These are phyloP conservation scores for Alternaria dauci DNA, from an alignment of 2,329 filamentous ascomycete genomes.

Conservation along the genomic window DNA sequence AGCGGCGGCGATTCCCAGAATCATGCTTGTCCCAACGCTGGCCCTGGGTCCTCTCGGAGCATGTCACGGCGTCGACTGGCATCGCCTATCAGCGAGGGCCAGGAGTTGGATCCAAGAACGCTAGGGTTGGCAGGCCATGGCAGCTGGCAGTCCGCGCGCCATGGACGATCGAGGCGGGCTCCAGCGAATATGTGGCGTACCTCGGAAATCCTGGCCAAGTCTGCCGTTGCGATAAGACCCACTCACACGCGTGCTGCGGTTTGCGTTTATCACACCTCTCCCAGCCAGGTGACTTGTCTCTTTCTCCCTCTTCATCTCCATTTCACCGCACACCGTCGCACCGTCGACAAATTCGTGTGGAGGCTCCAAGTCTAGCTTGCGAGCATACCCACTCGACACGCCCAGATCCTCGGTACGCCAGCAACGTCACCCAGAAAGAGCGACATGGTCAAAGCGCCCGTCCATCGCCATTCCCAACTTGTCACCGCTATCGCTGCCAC, in stretches of 20 bases:
- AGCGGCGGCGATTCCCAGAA: slow-evolving; percentile 1
- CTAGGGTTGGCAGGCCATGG: slow-evolving; percentile 26
- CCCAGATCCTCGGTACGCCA: slow-evolving; percentile 41
- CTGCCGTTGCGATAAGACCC: slow-evolving; percentile 38
- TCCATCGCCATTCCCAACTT: slow-evolving; percentile 26
- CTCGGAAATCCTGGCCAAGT: slow-evolving; percentile 23
- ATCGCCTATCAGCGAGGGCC: slow-evolving; percentile 20
- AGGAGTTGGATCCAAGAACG: slow-evolving; percentile 17
- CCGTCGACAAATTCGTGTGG: neutral
- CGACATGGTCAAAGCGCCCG: slow-evolving; percentile 50
- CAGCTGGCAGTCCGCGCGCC: slow-evolving; percentile 26
- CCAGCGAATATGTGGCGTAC: slow-evolving; percentile 24
- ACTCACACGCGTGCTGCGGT: slow-evolving; percentile 20
- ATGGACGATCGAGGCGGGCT: slow-evolving; percentile 24
- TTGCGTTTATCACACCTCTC: slow-evolving; percentile 20
- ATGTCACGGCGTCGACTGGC: slow-evolving; percentile 2
- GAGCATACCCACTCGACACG: slow-evolving; percentile 29
- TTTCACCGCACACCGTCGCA: slow-evolving; percentile 1
- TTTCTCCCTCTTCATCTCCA: slow-evolving; percentile 18
- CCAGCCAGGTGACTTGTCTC: slow-evolving; percentile 14
- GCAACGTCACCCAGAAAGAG: slow-evolving; percentile 32
- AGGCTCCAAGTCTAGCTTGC: slow-evolving; percentile 12
- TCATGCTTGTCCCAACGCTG: neutral
- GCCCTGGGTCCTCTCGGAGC: slow-evolving; percentile 5
- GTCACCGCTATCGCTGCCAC: slow-evolving; percentile 30